Base-by-base conservation (phyloP, 2,329 filamentous ascomycete species). In the Colletotrichum liaoningense region DNA sequence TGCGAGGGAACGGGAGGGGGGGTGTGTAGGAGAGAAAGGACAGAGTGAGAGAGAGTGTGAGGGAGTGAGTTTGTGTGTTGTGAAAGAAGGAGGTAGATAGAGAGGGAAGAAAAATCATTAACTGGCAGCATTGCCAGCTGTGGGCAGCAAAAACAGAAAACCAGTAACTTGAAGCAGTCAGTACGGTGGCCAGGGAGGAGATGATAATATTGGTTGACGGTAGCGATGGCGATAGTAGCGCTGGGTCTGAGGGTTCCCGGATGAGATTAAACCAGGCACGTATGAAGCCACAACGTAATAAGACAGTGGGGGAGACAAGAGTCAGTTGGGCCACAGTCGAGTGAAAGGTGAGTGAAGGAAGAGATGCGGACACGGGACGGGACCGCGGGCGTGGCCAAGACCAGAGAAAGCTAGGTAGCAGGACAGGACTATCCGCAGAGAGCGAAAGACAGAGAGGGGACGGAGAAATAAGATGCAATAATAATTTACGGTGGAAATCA, bases 251-350 rank as follows among this genome's bases (percentile, higher is more conserved):
- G 70, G 68, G 69, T 69, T 42, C 69, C 69, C 58, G 64, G 58
- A 38, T 54, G 69, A 72, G 65, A 72, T 72, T 72, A 72, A 72
- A 59, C 28, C 65, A 69, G 65, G 58, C 65, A 63, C 64, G 69
- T 63, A 64, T 73, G 70, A 73, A 73, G 70, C 66, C 59, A 73
- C 69, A 69, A 63, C 58, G 70, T 58, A 73, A 73, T 69, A 73
- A 73, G 70, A 69, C 66, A 55, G 70, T 72, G 69, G 69, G 69
- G 69, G 69, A 69, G 69, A 68, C 69, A 72, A 72, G 69, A 72
- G 69, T 72, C 69, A 72, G 38, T 42, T 42, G 38, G 38, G 38
- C 16, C 14, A 42, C 14, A 42, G 42, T 49, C 42, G 3, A 49
- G 64, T 58, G 64, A 52, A 63, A 26, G 63, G n/a, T 52, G 69